Evolutionary conservation across 1,139 yeast genomes (phyloP).

Genomic region (Maudiozyma humilis): DNA sequence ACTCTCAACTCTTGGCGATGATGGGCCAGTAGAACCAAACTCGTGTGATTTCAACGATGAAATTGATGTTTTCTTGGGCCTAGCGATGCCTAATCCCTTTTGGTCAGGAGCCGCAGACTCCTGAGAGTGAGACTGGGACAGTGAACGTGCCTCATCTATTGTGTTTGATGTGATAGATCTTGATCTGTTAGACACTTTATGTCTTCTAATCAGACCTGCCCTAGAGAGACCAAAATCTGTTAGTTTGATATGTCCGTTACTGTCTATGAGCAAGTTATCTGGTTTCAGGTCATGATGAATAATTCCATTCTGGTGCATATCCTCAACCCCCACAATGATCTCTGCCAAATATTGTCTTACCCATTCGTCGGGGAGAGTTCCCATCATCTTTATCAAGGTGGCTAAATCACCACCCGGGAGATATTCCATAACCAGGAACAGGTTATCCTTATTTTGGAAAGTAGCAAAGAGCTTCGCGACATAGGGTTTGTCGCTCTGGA

Average conservation of each 20-base stretch:
- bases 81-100: not conserved
- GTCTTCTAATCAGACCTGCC: conserved; percentile 83
- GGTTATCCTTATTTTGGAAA: conserved; percentile 79
- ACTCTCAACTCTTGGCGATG: conserved; percentile 4
- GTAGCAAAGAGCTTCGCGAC: conserved; percentile 86
- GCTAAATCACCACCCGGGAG: conserved; percentile 95
- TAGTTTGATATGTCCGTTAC: conserved; percentile 77
- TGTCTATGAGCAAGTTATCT: conserved; percentile 81
- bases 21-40: not conserved
- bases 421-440: conserved; percentile 93
- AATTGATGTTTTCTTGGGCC: conserved; percentile 1
- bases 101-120: not conserved
- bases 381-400: conserved; percentile 70
- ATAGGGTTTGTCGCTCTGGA: conserved; percentile 87
- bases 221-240: conserved; percentile 93
- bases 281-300: conserved; percentile 95
- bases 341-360: conserved; percentile 81
- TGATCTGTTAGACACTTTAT: conserved; percentile 32
- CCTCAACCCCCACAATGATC: conserved; percentile 82
- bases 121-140: conserved; percentile 4
- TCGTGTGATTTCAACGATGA: not conserved
- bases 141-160: not conserved
- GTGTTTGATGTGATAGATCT: conserved; percentile 8
- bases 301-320: conserved; percentile 78
- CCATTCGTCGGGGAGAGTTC: conserved; percentile 81